Base-by-base conservation (phyloP, 2,329 filamentous ascomycete genomes). In the Ophiocordyceps polyrhachis-furcata region DNA sequence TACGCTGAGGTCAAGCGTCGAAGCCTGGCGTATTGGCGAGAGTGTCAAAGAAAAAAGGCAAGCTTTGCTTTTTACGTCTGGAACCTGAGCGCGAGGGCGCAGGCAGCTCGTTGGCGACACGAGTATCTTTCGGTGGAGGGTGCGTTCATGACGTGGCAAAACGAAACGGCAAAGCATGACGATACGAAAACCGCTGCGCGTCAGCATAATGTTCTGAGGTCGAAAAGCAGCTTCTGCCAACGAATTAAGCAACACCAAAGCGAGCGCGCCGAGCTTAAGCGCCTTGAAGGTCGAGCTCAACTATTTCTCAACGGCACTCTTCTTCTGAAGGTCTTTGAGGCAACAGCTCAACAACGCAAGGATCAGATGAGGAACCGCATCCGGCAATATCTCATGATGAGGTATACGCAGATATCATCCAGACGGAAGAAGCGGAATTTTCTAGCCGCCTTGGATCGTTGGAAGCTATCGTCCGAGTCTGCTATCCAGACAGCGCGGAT, bases 331-430 rank as follows among this genome's bases (percentile, higher is more conserved):
- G 46, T 56, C 8, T 51, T 63, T 29, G 52, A 57, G 15, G 45
- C 21, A 35, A 47, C 50, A 23, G 52, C 56, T 7, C 52, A 51
- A 37, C 52, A 46, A 12, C 56, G 53, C 5, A 55, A 55, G 43
- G 48, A 49, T 15, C 51, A 50, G 28, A 53, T 56, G 25, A 60
- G 56, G 44, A 45, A 53, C 12, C 47, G 53, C 21, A 49, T 63
- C 15, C 57, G 60, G 41, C 54, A 51, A 17, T 55, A 60, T 47
- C 51, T 63, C 14, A 62, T 58, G 58, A 51, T 51, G 45, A 56
- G 56, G 46, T 62, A 62, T 44, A 59, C 59, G 3, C 52, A 62
- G 46, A 52, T 55, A 21, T 63, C 58, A 5, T 57, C 59, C 4
- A 50, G 48, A 15, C 51, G 55, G 42, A 62, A 57, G 43, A 58